Conservation (phyloP, 495 filamentous ascomycete species). For the Hypomontagnella submonticulosa region DNA sequence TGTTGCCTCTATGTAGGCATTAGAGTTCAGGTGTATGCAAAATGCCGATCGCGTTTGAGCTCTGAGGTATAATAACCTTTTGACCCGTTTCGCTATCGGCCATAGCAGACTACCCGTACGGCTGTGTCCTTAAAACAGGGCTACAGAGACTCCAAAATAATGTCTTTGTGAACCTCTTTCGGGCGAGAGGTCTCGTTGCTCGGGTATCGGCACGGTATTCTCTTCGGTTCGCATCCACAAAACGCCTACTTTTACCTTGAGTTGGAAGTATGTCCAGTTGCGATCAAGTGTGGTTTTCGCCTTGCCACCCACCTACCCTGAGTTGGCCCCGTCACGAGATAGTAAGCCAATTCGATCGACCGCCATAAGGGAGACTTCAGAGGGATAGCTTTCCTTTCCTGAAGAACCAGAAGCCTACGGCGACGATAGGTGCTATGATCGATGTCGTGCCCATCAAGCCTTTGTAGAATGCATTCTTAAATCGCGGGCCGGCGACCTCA, state of each 20-base stretch:
- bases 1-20: constrained; percentile 14
- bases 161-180: too few species aligned
- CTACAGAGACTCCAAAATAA: too few species aligned
- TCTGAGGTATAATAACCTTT: background rate
- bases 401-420: constrained; percentile 38
- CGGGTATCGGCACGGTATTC: background rate
- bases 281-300: too few species aligned
- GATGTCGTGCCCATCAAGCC: constrained; percentile 31
- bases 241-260: background rate
- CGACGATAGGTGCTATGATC: constrained; percentile 34
- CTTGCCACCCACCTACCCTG: too few species aligned
- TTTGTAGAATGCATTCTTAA: constrained; percentile 28
- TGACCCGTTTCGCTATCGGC: background rate
- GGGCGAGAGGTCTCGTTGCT: background rate
- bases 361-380: background rate
- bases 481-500: background rate
- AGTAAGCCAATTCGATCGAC: background rate
- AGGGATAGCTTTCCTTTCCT: constrained; percentile 16
- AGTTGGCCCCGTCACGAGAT: too few species aligned
- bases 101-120: background rate
- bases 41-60: background rate
- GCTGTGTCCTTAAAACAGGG: too few species aligned
- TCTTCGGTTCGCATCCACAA: background rate
- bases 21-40: constrained; percentile 33
- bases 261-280: background rate